phyloP scores from a whole-genome alignment of 345 rosid species.

The Salix koriyanagi region DNA sequence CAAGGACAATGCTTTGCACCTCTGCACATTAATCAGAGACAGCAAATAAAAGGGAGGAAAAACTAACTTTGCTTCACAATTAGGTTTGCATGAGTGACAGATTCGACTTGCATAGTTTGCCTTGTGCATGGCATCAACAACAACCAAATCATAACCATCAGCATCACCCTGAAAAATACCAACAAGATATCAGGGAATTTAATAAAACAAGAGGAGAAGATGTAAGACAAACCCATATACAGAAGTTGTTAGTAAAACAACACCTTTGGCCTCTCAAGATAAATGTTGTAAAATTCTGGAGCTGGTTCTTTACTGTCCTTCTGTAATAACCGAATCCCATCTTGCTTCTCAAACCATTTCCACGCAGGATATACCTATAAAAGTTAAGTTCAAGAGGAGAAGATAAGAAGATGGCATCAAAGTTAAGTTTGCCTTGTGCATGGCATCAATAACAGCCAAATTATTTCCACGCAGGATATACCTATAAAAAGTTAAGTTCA shows the following conservation, averaged over 20 bases:
- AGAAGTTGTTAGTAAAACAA: slow-evolving; percentile 14
- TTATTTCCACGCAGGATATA: slow-evolving; percentile 99
- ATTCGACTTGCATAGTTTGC: slow-evolving; percentile 99
- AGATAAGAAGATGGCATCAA: too few species aligned
- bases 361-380: slow-evolving; percentile 95
- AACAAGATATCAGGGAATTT: slow-evolving; percentile 21
- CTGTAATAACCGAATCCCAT: slow-evolving; percentile 94
- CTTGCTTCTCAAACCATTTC: slow-evolving; percentile 99
- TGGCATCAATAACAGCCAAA: slow-evolving; percentile 98
- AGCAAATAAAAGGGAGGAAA: background rate
- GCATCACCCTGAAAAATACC: slow-evolving; percentile 80
- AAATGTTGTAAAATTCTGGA: slow-evolving; percentile 98
- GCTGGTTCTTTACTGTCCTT: slow-evolving; percentile 94
- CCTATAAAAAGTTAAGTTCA: slow-evolving; percentile 40
- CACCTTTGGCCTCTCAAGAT: slow-evolving; percentile 99
- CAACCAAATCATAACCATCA: slow-evolving; percentile 99
- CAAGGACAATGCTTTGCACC: background rate
- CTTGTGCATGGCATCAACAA: slow-evolving; percentile 99
- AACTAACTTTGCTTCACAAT: slow-evolving; percentile 97
- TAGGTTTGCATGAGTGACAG: slow-evolving; percentile 99
- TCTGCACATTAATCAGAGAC: background rate
- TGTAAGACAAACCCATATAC: background rate
- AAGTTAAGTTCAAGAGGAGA: background rate
- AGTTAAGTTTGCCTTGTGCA: slow-evolving; percentile 86
- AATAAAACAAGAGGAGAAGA: slow-evolving; percentile 9